Base-by-base conservation (phyloP, 495 filamentous ascomycete genomes). In the Beverwykella pulmonaria region DNA sequence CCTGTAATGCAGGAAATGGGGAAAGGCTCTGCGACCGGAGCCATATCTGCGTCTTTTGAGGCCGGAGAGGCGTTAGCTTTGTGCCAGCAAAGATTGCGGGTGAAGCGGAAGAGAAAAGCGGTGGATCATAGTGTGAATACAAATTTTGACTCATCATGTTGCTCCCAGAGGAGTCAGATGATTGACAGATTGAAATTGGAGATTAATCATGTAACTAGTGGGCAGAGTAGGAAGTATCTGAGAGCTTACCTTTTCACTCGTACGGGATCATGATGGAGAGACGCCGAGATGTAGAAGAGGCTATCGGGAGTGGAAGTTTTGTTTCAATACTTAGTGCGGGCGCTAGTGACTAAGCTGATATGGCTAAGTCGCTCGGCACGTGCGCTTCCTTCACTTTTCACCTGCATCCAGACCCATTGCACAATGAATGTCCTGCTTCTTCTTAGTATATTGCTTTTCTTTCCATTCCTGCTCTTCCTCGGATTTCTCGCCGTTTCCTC, bases 121-220 rank as follows among this genome's bases (percentile, higher is more conserved):
- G 34, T 59, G 34, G 44, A 60, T 77, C 76, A 77, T 77, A 75
- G 61, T 68, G 67, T 75, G 65, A 70, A 66, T 77, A 74, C 62
- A 56, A 66, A 73, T 62, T 54, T 63, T 64, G 47, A 68, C 49
- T 77, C 75, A 68, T 76, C 73, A 77, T 61, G 30, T 36, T 44
- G 32, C 39, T 61, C 68, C 65, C 34, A 46, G 60, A 53, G 48
- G 57, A 67, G 55, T 92, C 90, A 90, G 90, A 81, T 87, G 90
- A 93, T 93, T 93, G 90, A 93, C 90, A 93, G 89, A 92, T 92
- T 84, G 77, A 82, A 50, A 79, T 77, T 82, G 69, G 32, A 69
- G 71, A 85, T 79, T 90, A 90, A 91, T 90, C 88, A 89, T 90
- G 79, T 78, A 78, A 79, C 75, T 25, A 17, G 53, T 2, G 55